Evolutionary conservation across 1,139 yeast genomes (phyloP).

Genomic region (Pneumocystis oryctolagi): DNA sequence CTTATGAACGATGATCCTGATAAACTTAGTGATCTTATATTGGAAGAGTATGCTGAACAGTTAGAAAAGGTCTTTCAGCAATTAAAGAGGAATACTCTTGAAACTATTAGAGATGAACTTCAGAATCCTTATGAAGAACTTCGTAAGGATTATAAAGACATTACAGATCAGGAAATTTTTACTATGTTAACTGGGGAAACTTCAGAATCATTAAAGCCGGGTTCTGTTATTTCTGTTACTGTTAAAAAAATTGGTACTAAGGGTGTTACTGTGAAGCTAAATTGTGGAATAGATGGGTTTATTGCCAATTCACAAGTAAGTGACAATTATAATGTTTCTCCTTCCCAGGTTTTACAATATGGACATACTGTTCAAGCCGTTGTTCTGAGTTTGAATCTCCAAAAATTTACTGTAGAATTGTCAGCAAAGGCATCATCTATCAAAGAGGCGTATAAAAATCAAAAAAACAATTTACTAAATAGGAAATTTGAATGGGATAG

Average conservation of each 20-base stretch:
- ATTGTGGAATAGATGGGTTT: constrained; percentile 63
- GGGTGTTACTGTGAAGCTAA: constrained; percentile 45
- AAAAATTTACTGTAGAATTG: constrained; percentile 55
- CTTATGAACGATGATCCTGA: constrained; percentile 72
- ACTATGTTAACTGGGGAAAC: constrained; percentile 84
- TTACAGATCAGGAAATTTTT: constrained; percentile 62
- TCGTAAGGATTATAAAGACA: constrained; percentile 53
- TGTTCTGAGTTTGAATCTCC: constrained; percentile 54
- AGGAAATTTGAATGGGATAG: constrained; percentile 57
- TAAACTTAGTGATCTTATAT: constrained; percentile 69
- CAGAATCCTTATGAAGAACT: constrained; percentile 77
- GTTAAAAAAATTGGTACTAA: constrained; percentile 39
- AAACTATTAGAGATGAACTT: constrained; percentile 77
- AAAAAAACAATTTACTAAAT: constrained; percentile 3
- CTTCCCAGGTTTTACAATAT: constrained; percentile 34
- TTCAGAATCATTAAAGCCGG: constrained; percentile 47
- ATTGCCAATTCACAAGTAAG: constrained; percentile 53
- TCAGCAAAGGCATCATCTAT: constrained; percentile 57
- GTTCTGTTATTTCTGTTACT: constrained; percentile 66
- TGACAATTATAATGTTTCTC: constrained; percentile 30
- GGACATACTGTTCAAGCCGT: constrained; percentile 85
- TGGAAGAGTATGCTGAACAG: constrained; percentile 90
- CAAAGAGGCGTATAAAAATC: constrained; percentile 35
- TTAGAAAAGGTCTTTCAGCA: constrained; percentile 62
- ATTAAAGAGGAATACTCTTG: constrained; percentile 67